Percentiles rank a stretch among this genome's conserved stretches.
Conservation (phyloP, 129 eudicot genomes). For the Chrysanthemum seticuspe region DNA sequence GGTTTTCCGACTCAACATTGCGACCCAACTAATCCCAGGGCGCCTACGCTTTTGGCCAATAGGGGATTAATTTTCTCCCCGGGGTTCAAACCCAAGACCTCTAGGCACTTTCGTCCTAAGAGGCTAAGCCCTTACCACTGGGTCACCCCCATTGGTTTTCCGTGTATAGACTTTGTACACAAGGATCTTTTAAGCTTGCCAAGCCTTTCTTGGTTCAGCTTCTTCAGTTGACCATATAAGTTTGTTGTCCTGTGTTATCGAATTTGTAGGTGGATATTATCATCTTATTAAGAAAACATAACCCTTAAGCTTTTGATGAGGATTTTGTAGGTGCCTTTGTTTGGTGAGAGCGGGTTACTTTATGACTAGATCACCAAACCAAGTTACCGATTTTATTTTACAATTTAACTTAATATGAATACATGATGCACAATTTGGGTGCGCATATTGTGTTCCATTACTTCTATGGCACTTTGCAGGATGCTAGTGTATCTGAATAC, state of each 20-base stretch:
- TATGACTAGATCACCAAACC: background rate
- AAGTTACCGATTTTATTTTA: background rate
- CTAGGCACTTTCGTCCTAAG: no score
- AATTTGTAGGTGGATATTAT: background rate
- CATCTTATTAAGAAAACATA: background rate
- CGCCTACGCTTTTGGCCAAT: no score
- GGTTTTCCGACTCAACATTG: no score
- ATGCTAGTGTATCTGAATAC: background rate
- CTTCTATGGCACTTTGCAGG: background rate
- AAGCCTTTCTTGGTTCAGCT: constrained; percentile 5
- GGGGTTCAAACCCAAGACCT: no score
- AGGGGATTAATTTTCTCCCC: no score
- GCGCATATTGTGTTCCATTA: background rate
- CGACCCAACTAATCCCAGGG: no score
- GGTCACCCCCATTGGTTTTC: no score
- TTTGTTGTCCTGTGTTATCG: background rate
- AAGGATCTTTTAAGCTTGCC: constrained; percentile 7
- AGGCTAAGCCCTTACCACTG: no score
- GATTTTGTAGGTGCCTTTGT: background rate
- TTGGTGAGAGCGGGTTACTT: background rate
- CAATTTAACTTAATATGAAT: background rate
- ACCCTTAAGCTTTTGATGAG: background rate
- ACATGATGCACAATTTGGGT: background rate
- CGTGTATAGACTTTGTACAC: no score
- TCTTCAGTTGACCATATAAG: constrained; percentile 1